These are phyloP conservation scores for Asterochloris erici DNA, from an alignment of 139 green algal genomes.

Conservation along the genomic window DNA sequence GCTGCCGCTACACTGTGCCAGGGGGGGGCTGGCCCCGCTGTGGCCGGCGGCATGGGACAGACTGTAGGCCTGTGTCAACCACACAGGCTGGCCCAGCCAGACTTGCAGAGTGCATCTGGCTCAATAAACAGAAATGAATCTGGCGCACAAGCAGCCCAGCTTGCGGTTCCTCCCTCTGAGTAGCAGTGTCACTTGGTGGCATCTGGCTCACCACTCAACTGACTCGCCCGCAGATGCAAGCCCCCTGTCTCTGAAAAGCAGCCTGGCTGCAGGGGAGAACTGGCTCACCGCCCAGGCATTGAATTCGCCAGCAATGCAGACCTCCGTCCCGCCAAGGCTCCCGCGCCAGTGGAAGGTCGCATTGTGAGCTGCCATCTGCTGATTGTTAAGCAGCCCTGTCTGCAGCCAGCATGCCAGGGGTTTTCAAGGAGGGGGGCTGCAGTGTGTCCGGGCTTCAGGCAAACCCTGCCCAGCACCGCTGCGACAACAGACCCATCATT, in stretches of 20 bases:
- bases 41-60: no score
- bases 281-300: constrained; percentile 32
- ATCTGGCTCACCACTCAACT: not conserved
- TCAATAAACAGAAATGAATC: not conserved
- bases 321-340: constrained; percentile 21
- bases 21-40: no score
- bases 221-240: not conserved
- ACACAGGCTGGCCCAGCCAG: no score
- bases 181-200: not conserved
- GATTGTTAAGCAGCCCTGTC: constrained; percentile 48
- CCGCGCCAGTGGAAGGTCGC: constrained; percentile 38
- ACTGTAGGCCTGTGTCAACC: no score
- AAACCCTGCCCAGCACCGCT: no score
- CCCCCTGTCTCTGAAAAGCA: not conserved
- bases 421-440: not conserved
- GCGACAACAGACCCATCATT: not conserved
- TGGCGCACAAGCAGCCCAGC: not conserved
- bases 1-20: no score
- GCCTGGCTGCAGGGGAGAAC: not conserved
- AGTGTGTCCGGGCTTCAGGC: not conserved
- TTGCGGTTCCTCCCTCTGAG: not conserved
- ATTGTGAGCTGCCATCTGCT: constrained; percentile 34
- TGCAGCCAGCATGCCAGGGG: constrained; percentile 20
- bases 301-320: constrained; percentile 50
- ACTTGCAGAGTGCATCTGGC: no score